Evolutionary conservation across 805 yeast genomes (phyloP).

Genomic region (Candida anglica): DNA sequence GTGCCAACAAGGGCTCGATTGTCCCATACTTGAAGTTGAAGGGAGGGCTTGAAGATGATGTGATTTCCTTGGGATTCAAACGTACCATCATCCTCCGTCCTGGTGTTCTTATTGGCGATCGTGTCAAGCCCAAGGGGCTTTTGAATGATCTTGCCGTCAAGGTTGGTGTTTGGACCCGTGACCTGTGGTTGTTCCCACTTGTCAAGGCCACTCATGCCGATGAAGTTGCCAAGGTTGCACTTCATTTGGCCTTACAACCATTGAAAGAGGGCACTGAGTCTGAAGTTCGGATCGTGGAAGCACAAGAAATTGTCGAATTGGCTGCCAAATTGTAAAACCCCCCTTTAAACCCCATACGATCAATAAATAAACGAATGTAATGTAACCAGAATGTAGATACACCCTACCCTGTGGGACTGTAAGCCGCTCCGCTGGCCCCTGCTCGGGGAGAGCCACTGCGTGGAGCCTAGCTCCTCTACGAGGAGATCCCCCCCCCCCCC

Average conservation of each 20-base stretch:
- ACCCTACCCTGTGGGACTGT: no score
- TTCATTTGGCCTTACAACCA: slow-evolving; percentile 30
- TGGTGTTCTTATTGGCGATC: slow-evolving; percentile 65
- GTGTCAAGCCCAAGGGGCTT: slow-evolving; percentile 42
- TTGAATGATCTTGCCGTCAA: slow-evolving; percentile 25
- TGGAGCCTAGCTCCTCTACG: no score
- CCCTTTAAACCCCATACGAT: no score
- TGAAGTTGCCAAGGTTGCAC: slow-evolving; percentile 62
- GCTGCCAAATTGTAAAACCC: slow-evolving; percentile 11
- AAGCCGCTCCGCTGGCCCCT: no score
- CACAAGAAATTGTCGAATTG: slow-evolving; percentile 15
- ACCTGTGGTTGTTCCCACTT: neutral
- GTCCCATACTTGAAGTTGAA: slow-evolving; percentile 64
- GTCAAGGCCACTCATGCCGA: slow-evolving; percentile 52
- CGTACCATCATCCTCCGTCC: slow-evolving; percentile 75
- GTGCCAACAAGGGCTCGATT: slow-evolving; percentile 57
- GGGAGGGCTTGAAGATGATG: slow-evolving; percentile 71
- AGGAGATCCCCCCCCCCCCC: no score
- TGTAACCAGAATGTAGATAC: no score
- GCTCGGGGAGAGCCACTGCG: no score
- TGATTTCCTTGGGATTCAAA: slow-evolving; percentile 61
- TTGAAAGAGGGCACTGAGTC: slow-evolving; percentile 10
- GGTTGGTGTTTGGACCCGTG: slow-evolving; percentile 10
- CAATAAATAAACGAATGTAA: no score
- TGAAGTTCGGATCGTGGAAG: slow-evolving; percentile 17